A percentile compares a stretch with the other conserved stretches of the same genome.
Evolutionary conservation across 73 alveolate genomes (phyloP).

Genomic region (Paramecium pentaurelia): DNA sequence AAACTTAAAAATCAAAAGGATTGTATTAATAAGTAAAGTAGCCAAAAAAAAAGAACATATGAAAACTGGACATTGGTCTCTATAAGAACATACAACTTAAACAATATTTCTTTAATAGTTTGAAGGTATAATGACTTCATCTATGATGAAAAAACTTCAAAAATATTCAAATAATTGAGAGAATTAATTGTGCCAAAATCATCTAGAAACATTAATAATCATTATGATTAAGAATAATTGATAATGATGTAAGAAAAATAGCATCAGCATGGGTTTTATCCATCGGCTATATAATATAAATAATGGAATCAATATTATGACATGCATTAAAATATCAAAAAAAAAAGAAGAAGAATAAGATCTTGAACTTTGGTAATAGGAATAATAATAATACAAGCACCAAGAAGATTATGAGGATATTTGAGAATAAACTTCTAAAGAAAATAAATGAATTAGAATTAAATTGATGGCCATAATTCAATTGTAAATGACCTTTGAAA

Average conservation of each 20-base stretch:
- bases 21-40: neutral
- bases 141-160: slow-evolving; percentile 34
- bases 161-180: slow-evolving; percentile 24
- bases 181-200: neutral
- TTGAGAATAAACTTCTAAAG: neutral
- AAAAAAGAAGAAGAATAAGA: neutral
- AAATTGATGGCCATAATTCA: neutral
- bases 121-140: neutral
- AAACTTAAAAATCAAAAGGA: neutral
- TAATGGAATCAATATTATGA: neutral
- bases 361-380: neutral
- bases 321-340: neutral
- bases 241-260: neutral
- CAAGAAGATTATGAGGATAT: neutral
- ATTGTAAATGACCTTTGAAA: neutral
- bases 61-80: slow-evolving; percentile 26
- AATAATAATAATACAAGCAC: neutral
- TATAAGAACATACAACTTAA: neutral
- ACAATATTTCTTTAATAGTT: neutral
- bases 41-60: slow-evolving; percentile 23
- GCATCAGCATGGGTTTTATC: neutral
- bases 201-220: too few species aligned
- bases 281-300: neutral
- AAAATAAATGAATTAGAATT: neutral
- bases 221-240: neutral